Evolutionary conservation across 306 rosid genomes (phyloP), one percentile per base, ranked within the genome.

Genomic region (Elaeagnus macrophylla): DNA sequence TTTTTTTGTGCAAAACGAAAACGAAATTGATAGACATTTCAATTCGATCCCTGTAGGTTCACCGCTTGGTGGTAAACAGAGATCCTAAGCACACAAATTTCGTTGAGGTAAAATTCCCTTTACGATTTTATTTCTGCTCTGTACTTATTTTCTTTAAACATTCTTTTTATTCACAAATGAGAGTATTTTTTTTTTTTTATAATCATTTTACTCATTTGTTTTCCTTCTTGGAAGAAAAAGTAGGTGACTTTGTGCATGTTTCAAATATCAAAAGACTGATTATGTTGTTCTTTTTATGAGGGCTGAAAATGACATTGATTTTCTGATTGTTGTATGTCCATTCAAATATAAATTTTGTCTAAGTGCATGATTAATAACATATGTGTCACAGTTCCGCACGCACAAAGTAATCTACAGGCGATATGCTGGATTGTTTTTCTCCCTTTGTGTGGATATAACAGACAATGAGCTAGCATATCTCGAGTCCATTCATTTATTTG

Each of bases 41-140:
- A 35, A 41, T 63, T 75, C 41, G 36, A 54, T 39, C 35, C 39
- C 61, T 40, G 37, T 67, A 90, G 97, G 97, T 87, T 65, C 99
- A 91, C 61, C 99, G 99, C 32, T 74, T 91, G 82, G 99, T 91
- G 25, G 99, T 91, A 8, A 91, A 91, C 66, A 77, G 99, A 72
- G 99, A 91, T 77, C 90, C 99, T 71, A 91, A 91, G 76, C 77
- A 80, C 70, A 91, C 99, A 10, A 91, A 91, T 68, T 91, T 91
- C 64, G 99, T 91, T 25, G 99, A 91, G 96, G 97, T 89, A 44
- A 40, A 6, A 17, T 3, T 51, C 55, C 39, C 37, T 37, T 62
- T 25, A 2, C 32, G 32, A 25, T 60, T 5, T 48, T 9, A 39
- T 64, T 48, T 48, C 7, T 3, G 49, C 12, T 13, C 41, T 51